Evolutionary conservation across 1,284 basidiomycete genomes (phyloP), one percentile per base, ranked within the genome.

Genomic region (Macrocystidia cucumis): DNA sequence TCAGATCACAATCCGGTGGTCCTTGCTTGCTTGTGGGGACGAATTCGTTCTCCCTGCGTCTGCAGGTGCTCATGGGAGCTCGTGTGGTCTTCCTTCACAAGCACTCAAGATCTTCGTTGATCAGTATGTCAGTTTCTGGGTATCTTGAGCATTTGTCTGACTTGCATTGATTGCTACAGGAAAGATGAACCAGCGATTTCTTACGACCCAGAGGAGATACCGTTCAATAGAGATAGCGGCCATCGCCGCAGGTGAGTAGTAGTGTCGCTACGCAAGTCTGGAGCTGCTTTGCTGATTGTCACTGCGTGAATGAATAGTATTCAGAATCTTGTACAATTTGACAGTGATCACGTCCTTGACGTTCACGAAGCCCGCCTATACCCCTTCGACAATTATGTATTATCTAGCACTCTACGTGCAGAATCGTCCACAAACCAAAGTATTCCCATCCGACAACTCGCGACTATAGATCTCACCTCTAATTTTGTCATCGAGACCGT

Each of bases 301-400:
- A 24, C 18, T 13, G 9, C 11, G 16, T 30, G 30, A 18, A 27
- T 28, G 14, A 9, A 14, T 33, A 78, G 74, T 32, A 66, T 74
- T 18, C 70, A 75, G 45, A 71, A 66, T 41, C 57, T 74, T 9
- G 64, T 69, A 24, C 72, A 72, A 44, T 78, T 78, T 43, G 70
- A 74, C 44, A 71, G 64, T 38, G 67, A 73, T 42, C 68, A 76
- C 45, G 64, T 68, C 23, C 60, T 77, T n/a, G 72, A 78, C 44
- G 72, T 74, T 5, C 71, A 74, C 41, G 52, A 66, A 47, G 65
- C 67, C 9, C 65, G 60, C 5, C 49, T 74, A 3, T 78, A 76
- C 45, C 74, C 74, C 1, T 76, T 77, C 49, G 74, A 78, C 48
- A 66, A 60, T 0, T 78, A 78, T 47, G 43, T 56, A 17, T 59